Base-by-base conservation (phyloP, 2,329 filamentous ascomycete species). In the Neonectria coccinea region DNA sequence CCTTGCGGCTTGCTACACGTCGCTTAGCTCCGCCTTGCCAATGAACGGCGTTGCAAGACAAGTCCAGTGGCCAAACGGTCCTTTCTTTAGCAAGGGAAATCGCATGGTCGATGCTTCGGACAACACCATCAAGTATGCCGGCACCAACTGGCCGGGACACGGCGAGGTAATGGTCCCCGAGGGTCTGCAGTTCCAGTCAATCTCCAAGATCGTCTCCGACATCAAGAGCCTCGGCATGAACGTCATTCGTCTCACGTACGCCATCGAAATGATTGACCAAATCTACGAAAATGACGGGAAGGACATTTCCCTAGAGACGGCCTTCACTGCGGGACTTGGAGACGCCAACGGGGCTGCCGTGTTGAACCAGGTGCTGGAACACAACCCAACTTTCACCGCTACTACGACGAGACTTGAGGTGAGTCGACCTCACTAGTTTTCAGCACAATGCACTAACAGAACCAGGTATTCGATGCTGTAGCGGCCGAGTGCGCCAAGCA, bases 91-190 rank as follows among this genome's bases (percentile, higher is more conserved):
- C 25, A 75, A 77, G 0, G 83, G 79, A 1, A 76, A 81, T 2
- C 80, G 79, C 70, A 82, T 85, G 54, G 76, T 79, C 47, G 80
- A 84, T 63, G 75, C 79, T 1, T 75, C 77, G 0, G 81, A 81
- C 41, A 73, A 79, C 2, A 79, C 78, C 36, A 76, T 88, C 36
- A 83, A 79, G 7, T 83, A 85, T 59, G 86, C 84, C 4, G 87
- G 88, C 0, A 82, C 83, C 12, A 90, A 90, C 69, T 90, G 88
- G 88, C 86, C 88, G 0, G 88, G 87, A 1, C 83, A 86, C 16
- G 83, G 82, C 48, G 87, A 89, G 48, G 82, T 85, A n/a, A 90
- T 90, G 88, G 81, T 90, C 1, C 88, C 88, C 0, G 88, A 91
- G 67, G 88, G 88, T 4, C 80, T 90, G 2, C 87, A 89, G 72